Percentiles rank a stretch among this genome's conserved stretches.
These are phyloP conservation scores for Ceratocystis papillata DNA, from an alignment of 2,329 filamentous ascomycete species.

Conservation along the genomic window DNA sequence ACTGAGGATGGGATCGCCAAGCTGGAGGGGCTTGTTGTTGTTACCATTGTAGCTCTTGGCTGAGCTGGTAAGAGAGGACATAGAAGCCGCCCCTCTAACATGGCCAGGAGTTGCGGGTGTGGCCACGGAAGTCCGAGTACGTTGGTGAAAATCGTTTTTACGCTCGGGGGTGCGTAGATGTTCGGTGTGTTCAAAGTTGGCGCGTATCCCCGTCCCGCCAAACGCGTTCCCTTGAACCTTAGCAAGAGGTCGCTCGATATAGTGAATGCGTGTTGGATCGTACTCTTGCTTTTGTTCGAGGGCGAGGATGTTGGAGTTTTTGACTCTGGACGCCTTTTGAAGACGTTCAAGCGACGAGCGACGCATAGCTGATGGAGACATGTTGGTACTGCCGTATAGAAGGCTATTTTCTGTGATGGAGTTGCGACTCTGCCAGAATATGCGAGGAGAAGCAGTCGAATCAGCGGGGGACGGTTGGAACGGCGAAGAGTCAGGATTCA, in stretches of 20 bases:
- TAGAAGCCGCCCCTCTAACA: constrained; percentile 27
- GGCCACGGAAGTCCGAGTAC: constrained; percentile 40
- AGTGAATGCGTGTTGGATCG: constrained; percentile 65
- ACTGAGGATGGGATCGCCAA: constrained; percentile 17
- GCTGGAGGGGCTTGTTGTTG: constrained; percentile 3
- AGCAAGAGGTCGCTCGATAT: constrained; percentile 72
- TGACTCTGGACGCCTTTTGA: constrained; percentile 87
- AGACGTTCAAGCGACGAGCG: constrained; percentile 91
- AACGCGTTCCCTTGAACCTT: constrained; percentile 64
- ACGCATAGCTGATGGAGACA: constrained; percentile 56
- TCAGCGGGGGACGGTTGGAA: constrained; percentile 75
- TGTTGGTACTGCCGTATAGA: constrained; percentile 45
- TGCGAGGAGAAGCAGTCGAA: constrained; percentile 43
- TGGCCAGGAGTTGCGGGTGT: constrained; percentile 23
- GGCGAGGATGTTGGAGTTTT: constrained; percentile 95
- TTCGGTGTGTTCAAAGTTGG: constrained; percentile 31
- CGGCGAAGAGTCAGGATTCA: constrained; percentile 65
- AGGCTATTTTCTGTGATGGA: constrained; percentile 61
- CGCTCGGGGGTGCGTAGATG: constrained; percentile 31
- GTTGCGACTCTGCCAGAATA: constrained; percentile 83
- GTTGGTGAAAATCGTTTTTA: constrained; percentile 34
- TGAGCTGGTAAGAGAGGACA: constrained; percentile 24
- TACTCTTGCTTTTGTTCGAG: constrained; percentile 88
- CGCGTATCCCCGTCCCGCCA: constrained; percentile 45
- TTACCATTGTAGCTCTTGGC: not conserved